Percentiles rank a stretch among this genome's conserved stretches.
phyloP scores from a whole-genome alignment of 139 green algal genomes.

The Tetraselmis chui region DNA sequence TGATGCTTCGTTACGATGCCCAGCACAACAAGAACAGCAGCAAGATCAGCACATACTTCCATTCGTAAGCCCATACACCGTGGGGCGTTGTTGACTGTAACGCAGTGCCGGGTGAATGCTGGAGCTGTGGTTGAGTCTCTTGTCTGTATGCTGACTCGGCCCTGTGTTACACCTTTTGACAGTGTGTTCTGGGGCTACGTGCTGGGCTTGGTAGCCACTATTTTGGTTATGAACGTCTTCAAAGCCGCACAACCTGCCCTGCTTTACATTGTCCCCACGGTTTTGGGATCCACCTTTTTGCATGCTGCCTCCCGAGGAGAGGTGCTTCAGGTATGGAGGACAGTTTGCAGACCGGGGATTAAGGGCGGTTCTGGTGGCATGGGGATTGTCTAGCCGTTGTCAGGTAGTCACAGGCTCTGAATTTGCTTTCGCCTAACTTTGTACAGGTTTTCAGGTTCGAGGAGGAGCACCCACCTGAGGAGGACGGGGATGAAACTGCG shows the following conservation, averaged over 20 bases:
- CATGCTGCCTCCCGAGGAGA: conserved; percentile 58
- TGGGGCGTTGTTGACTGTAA: too few species aligned
- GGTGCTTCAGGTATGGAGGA: conserved; percentile 36
- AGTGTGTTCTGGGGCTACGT: conserved; percentile 78
- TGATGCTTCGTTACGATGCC: conserved; percentile 88
- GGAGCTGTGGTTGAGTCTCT: too few species aligned
- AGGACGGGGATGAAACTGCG: neutral
- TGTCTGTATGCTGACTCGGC: too few species aligned
- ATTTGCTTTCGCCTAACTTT: too few species aligned
- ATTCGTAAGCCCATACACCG: neutral
- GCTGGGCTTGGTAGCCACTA: conserved; percentile 74
- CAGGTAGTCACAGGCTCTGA: too few species aligned
- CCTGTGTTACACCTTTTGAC: too few species aligned
- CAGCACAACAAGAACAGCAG: conserved; percentile 10
- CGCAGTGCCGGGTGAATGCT: too few species aligned
- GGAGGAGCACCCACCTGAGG: neutral
- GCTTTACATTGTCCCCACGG: conserved; percentile 93
- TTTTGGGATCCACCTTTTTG: conserved; percentile 59
- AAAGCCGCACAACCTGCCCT: conserved; percentile 89
- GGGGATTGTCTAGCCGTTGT: too few species aligned
- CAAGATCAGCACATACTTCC: neutral
- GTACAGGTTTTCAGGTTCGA: neutral
- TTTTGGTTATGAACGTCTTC: conserved; percentile 97
- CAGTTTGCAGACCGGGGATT: too few species aligned
- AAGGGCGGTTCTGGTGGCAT: too few species aligned